Evolutionary conservation across 306 rosid species (phyloP).

Genomic region (Cicer chorassanicum): DNA sequence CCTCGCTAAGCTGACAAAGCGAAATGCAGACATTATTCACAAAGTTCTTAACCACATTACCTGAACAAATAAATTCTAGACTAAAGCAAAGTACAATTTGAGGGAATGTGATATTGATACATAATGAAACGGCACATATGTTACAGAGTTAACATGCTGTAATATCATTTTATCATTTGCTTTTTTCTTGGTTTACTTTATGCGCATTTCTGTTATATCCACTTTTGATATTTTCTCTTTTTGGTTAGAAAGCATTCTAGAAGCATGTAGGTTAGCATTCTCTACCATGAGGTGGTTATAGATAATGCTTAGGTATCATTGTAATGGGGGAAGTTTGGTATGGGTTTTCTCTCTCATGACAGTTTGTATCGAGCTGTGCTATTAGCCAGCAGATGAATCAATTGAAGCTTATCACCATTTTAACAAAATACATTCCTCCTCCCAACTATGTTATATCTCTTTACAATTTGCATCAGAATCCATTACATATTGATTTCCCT

Average conservation of each 20-base stretch:
- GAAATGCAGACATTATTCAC: constrained; percentile 44
- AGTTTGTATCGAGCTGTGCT: background rate
- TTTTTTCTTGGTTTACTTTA: background rate
- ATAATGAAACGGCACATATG: background rate
- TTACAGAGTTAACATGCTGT: background rate
- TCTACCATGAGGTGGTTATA: background rate
- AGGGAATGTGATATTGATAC: constrained; percentile 14
- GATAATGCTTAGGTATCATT: background rate
- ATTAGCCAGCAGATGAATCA: background rate
- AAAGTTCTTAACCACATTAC: constrained; percentile 18
- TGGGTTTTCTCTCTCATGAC: background rate
- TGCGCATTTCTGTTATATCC: background rate
- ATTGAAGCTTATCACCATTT: background rate
- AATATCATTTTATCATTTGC: background rate
- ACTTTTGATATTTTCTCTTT: background rate
- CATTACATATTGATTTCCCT: background rate
- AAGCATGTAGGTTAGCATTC: background rate
- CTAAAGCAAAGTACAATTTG: constrained; percentile 14
- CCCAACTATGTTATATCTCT: background rate
- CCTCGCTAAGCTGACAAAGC: constrained; percentile 80
- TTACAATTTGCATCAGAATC: background rate
- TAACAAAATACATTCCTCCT: constrained; percentile 1
- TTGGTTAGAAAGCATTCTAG: background rate
- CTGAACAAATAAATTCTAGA: constrained; percentile 17
- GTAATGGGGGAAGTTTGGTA: background rate